Evolutionary conservation across 441 rosid species (phyloP), one percentile per base, ranked within the genome.

Genomic region (Euphorbia celastroides): DNA sequence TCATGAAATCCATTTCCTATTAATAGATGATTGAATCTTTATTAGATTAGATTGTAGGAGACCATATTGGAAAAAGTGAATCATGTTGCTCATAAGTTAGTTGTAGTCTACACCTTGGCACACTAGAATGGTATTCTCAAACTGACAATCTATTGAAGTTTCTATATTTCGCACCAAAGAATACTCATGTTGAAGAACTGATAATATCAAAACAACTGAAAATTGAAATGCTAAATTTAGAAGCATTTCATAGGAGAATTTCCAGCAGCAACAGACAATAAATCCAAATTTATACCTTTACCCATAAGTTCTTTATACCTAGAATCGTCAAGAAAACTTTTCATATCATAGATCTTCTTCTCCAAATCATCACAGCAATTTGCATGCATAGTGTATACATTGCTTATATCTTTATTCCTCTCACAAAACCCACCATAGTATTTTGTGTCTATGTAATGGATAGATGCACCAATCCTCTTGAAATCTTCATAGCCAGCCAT

Each of bases 241-340:
- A 50, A 7, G 64, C 80, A 76, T 68, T 54, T 75, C 64, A 32
- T 60, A 51, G 69, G 77, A 65, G 75, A 67, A 71, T 65, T 77
- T 80, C 78, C 66, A 5, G 57, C 26, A 0, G 57, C 13, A 19
- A 31, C 13, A 25, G 42, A 63, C n/a, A 62, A 34, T 36, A 36
- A 42, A 17, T 7, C 28, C 7, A 12, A 50, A 32, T 41, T 56
- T 32, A 17, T 60, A 26, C 36, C 58, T 20, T 64, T 64, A 1
- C 30, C 60, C 34, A 58, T 19, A 34, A 54, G 52, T 50, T 27
- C 55, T 27, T 32, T 70, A 73, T 66, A 56, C 57, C 64, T 79
- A 74, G 80, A 68, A 41, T 75, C 73, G 36, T 79, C 78, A 55
- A 80, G 82, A 64, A 79, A 67, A 65, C 73, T 70, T 59, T 69